Base-by-base conservation (phyloP, 2,329 filamentous ascomycete genomes). In the Hymenoscyphus linearis region DNA sequence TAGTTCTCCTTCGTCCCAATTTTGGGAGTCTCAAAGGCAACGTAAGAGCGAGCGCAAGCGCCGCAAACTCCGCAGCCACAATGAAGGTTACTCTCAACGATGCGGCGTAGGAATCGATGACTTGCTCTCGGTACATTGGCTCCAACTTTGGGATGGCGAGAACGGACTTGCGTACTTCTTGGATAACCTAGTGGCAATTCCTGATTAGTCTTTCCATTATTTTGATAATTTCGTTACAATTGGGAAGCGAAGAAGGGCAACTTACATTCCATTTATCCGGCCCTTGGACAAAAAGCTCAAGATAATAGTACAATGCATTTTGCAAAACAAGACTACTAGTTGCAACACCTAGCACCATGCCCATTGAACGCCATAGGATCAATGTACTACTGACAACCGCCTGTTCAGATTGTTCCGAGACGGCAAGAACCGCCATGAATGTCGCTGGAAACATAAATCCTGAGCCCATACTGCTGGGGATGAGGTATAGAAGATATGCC, bases 341-440 rank as follows among this genome's bases (percentile, higher is more conserved):
- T 0, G 89, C 85, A 52, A 93, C 83, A n/a, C 89, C 90, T 69
- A 92, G 79, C 0, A 93, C 88, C 60, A 81, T 82, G 6, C 89
- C 90, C 4, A 93, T 74, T 61, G 83, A 85, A 59, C 89, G 82
- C 84, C 87, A 91, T 18, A 93, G 76, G 18, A 88, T 82, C 63
- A 93, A 76, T 0, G 89, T 91, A 58, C 82, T 85, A 1, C 88
- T 89, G 13, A 86, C 85, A 47, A 89, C 85, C 14, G 87, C 87
- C 72, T 89, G 86, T 55, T 88, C 84, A 4, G 76, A 70, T 68
- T 87, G 84, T 4, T 79, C 74, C 52, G 81, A 84, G 1, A 82
- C 80, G 1, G 82, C 83, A 25, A 90, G 80, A 1, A 89, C 76
- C 14, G 82, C 80, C 70, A 90, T 83, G 74, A 87, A 85, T 9